Evolutionary conservation across 2,329 filamentous ascomycete genomes (phyloP).

Genomic region (Fusarium nisikadoi): DNA sequence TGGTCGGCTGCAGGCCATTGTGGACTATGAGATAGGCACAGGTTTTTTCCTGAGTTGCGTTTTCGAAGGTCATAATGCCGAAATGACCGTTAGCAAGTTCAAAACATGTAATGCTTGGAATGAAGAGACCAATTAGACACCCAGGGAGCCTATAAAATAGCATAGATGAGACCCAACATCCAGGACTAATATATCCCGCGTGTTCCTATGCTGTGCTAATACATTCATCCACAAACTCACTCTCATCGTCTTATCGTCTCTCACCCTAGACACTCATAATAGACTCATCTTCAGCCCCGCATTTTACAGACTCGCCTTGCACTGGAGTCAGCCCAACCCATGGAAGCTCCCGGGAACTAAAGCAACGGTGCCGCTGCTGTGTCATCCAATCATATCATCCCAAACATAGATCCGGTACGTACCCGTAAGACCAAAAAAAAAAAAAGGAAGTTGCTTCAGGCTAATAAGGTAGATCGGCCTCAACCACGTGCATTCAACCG

Average conservation of each 20-base stretch:
- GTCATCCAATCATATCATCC: constrained; percentile 35
- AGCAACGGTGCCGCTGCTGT: constrained; percentile 31
- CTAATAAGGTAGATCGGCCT: not conserved
- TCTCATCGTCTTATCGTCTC: not conserved
- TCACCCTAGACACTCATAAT: constrained; percentile 21
- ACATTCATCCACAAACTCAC: not conserved
- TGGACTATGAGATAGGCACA: too few relatives aligned
- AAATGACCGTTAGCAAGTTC: not conserved
- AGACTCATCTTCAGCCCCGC: constrained; percentile 27
- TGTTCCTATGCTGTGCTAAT: not conserved
- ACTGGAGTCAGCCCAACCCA: constrained; percentile 18
- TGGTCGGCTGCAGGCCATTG: not conserved
- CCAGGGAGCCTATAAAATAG: not conserved
- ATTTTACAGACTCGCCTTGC: constrained; percentile 33
- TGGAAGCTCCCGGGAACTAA: constrained; percentile 44
- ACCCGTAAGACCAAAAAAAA: constrained; percentile 15
- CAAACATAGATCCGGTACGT: constrained; percentile 8
- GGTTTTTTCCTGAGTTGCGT: not conserved
- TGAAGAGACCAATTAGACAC: too few relatives aligned
- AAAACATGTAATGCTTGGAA: not conserved
- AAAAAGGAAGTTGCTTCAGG: constrained; percentile 1
- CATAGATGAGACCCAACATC: rapidly evolving
- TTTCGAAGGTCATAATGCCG: rapidly evolving
- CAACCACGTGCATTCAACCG: constrained; percentile 12
- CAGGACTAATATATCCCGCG: too few relatives aligned